Conservation (phyloP, 805 yeast genomes). For the Wickerhamomyces alni region DNA sequence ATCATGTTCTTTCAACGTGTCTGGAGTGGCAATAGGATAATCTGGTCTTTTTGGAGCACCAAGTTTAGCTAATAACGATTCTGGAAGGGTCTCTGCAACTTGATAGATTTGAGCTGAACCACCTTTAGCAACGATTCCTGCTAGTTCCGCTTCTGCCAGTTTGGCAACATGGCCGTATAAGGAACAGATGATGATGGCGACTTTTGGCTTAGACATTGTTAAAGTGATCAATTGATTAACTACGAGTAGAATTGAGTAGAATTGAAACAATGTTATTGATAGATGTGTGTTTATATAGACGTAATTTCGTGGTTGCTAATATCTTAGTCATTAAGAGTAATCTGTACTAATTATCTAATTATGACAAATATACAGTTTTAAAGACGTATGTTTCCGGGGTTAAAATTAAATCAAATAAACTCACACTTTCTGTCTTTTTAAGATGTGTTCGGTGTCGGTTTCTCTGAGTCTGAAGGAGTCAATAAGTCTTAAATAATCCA, state of each 20-base stretch:
- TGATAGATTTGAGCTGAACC: conserved; percentile 63
- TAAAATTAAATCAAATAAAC: too few species aligned
- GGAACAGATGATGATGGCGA: conserved; percentile 71
- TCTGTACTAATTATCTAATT: too few species aligned
- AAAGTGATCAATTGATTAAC: neutral
- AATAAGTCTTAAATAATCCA: conserved; percentile 60
- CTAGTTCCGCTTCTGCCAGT: conserved; percentile 58
- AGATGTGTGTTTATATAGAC: neutral
- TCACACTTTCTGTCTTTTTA: conserved; percentile 13
- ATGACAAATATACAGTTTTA: too few species aligned
- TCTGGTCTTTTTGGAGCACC: conserved; percentile 54
- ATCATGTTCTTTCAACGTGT: conserved; percentile 53
- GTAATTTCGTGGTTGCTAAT: too few species aligned
- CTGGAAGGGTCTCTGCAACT: conserved; percentile 66
- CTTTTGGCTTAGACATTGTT: conserved; percentile 31
- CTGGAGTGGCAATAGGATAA: conserved; percentile 50
- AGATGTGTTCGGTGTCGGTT: conserved; percentile 1
- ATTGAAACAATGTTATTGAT: too few species aligned
- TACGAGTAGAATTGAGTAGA: too few species aligned
- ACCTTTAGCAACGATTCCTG: conserved; percentile 63
- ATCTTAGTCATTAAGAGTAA: too few species aligned
- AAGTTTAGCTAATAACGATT: conserved; percentile 49
- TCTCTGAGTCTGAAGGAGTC: conserved; percentile 16
- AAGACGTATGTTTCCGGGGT: too few species aligned
- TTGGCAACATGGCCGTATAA: conserved; percentile 67